These are phyloP conservation scores for Paramecium pentaurelia DNA, from an alignment of 73 alveolate species.

Conservation along the genomic window DNA sequence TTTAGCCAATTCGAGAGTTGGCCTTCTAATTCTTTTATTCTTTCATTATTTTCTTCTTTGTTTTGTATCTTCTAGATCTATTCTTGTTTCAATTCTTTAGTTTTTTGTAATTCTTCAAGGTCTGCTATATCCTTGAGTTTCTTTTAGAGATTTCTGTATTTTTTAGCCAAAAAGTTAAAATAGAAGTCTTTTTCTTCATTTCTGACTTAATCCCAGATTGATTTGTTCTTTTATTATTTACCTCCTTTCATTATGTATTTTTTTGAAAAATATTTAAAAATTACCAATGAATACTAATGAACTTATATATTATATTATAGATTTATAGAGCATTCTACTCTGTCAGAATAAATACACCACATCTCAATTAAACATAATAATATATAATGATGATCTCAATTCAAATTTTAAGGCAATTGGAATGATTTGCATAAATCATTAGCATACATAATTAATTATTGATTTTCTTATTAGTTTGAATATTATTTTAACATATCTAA, in stretches of 20 bases:
- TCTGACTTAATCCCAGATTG: background rate
- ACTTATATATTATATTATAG: background rate
- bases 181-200: slow-evolving; percentile 22
- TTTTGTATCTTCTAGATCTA: background rate
- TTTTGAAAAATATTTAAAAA: slow-evolving; percentile 5
- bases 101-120: slow-evolving; percentile 3
- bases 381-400: background rate
- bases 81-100: slow-evolving; percentile 23
- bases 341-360: background rate
- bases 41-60: background rate
- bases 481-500: background rate
- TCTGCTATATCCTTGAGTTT: slow-evolving; percentile 23
- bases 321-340: background rate
- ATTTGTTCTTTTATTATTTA: background rate
- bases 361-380: background rate
- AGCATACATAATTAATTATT: background rate
- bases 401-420: background rate
- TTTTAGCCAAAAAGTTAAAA: background rate
- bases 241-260: slow-evolving; percentile 15
- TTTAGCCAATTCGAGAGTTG: background rate
- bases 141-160: background rate
- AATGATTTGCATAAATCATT: background rate
- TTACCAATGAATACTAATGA: background rate
- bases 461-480: background rate
- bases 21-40: slow-evolving; percentile 1